Percentiles rank a stretch among this genome's conserved stretches.
phyloP scores from a whole-genome alignment of 2,329 filamentous ascomycete species.

The Diaporthe sp. region DNA sequence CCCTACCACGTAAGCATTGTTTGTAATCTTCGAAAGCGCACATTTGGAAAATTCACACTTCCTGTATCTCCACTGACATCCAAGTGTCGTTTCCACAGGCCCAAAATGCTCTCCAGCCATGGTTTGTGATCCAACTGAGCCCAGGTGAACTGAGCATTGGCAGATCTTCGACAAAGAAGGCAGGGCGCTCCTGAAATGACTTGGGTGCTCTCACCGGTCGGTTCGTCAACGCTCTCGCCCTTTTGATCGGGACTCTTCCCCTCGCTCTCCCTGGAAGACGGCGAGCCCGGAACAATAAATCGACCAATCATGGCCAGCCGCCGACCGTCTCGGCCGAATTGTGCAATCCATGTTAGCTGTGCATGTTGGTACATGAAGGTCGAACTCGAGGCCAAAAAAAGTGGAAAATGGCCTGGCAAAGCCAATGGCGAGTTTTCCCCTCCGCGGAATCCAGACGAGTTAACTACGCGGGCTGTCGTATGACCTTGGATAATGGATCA shows the following conservation, averaged over 20 bases:
- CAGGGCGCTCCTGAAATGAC: too few relatives aligned
- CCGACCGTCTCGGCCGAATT: neutral
- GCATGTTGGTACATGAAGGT: neutral
- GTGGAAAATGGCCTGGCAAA: neutral
- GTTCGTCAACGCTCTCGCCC: neutral
- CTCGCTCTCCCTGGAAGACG: neutral
- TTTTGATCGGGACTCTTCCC: neutral
- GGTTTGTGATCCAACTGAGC: too few relatives aligned
- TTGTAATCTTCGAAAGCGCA: too few relatives aligned
- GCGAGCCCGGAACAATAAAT: neutral
- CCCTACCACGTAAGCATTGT: too few relatives aligned
- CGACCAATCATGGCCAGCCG: neutral
- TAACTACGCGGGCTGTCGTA: neutral
- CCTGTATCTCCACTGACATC: too few relatives aligned
- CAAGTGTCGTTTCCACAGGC: too few relatives aligned
- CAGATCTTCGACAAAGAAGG: too few relatives aligned
- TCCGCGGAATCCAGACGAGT: neutral
- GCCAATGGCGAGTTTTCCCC: neutral
- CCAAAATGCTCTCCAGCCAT: too few relatives aligned
- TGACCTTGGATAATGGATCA: neutral
- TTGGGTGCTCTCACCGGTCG: too few relatives aligned
- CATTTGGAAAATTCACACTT: too few relatives aligned
- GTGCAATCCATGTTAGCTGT: too few relatives aligned
- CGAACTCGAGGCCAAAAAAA: neutral
- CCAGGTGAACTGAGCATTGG: too few relatives aligned